These are phyloP conservation scores for Pseudocercospora eumusae DNA, from an alignment of 2,329 filamentous ascomycete species.

Conservation along the genomic window DNA sequence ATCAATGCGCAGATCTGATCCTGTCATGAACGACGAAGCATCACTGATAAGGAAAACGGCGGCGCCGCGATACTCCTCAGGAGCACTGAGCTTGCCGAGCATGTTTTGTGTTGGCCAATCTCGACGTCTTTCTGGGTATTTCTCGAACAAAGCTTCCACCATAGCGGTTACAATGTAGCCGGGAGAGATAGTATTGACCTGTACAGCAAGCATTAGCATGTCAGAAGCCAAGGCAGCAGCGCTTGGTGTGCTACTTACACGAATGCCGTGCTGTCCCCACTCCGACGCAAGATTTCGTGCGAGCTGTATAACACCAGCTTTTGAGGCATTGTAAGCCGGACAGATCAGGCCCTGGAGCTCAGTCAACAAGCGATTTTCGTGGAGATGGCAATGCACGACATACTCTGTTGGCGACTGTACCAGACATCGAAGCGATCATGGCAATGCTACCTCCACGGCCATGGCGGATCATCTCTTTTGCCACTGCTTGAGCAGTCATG, in stretches of 20 bases:
- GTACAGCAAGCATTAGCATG: conserved; percentile 34
- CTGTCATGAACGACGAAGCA: conserved; percentile 58
- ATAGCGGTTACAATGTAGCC: conserved; percentile 82
- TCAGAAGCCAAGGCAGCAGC: background rate
- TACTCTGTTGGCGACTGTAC: conserved; percentile 63
- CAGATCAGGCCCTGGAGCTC: conserved; percentile 62
- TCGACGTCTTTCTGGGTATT: conserved; percentile 65
- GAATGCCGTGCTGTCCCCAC: conserved; percentile 71
- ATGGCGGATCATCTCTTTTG: conserved; percentile 64
- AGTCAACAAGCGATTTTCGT: conserved; percentile 9
- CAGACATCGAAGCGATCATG: conserved; percentile 65
- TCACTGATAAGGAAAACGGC: conserved; percentile 44
- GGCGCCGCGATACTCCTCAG: conserved; percentile 43
- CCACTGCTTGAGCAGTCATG: conserved; percentile 65
- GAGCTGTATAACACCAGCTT: conserved; percentile 72
- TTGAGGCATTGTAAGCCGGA: conserved; percentile 73
- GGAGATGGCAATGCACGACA: background rate
- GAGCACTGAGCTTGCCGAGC: conserved; percentile 56
- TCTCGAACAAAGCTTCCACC: conserved; percentile 76
- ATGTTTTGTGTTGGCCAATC: conserved; percentile 85
- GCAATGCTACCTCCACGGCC: conserved; percentile 62
- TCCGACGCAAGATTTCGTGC: conserved; percentile 70
- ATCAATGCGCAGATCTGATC: conserved; percentile 56
- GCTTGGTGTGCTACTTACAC: conserved; percentile 37
- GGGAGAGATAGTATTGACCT: conserved; percentile 73